Evolutionary conservation across 192 early-diverging fungal species (phyloP), one percentile per base, ranked within the genome.

Genomic region (Rhizophagus sp.): DNA sequence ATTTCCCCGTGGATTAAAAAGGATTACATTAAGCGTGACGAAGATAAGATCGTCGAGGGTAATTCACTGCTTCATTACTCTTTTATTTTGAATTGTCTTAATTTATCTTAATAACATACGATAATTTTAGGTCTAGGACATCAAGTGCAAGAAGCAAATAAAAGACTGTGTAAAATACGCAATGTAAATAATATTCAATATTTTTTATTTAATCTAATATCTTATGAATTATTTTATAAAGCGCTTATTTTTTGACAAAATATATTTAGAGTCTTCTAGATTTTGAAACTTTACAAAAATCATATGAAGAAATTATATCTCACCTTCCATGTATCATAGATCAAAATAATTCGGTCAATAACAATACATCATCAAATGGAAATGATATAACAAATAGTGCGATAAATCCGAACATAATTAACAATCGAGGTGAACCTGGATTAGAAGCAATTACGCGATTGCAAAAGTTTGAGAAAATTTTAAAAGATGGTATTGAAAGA

Each of bases 301-400:
- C 75, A 76, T 64, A 47, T 27, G 75, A 76, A 62, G 36, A 76
- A 65, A 76, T 76, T 13, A 12, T 65, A 4, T 76, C 75, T 62
- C 50, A 76, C 34, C 50, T 65, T 76, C 62, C 27, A 25, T 39
- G 27, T 49, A 72, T 6, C 1, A 19, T 69, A 2, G 33, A 69
- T 19, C 27, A 34, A 30, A 22, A 36, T 19, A 13, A 19, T 5
- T 22, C 67, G 1, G 50, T 57, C 17, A 4, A 57, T 19, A 57
- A 57, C 10, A 57, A 57, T 19, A 57, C 4, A 57, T 57, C 3
- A 57, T 57, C 15, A 15, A 15, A 0, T 50, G 13, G 13, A 50
- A 50, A 13, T 3, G 19, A 27, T 70, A 34, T 9, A 62, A 12
- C 3, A 62, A 62, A 34, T 52, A 34, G 36, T 75, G 4, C 13